These are phyloP conservation scores for Diaporthe sp. DNA, from an alignment of 2,329 filamentous ascomycete species.

Conservation along the genomic window DNA sequence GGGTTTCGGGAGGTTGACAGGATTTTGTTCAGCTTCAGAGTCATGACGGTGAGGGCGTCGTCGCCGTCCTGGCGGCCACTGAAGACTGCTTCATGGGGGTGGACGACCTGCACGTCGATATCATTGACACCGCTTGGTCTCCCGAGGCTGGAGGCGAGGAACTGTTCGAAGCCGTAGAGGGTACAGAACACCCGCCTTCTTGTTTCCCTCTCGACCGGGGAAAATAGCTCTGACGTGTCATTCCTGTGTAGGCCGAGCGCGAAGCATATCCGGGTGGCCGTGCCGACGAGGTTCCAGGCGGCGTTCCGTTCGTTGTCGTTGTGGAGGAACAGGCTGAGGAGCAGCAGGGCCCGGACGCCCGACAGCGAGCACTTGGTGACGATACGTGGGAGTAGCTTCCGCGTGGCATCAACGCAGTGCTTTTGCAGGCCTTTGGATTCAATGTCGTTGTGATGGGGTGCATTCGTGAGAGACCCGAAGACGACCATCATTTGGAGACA, in stretches of 20 bases:
- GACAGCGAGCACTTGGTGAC: constrained; percentile 49
- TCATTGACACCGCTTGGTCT: constrained; percentile 52
- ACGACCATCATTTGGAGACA: constrained; percentile 25
- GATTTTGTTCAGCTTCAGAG: constrained; percentile 48
- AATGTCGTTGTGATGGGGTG: constrained; percentile 35
- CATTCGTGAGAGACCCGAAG: constrained; percentile 44
- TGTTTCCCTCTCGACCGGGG: constrained; percentile 50
- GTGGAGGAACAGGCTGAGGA: constrained; percentile 51
- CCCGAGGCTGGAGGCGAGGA: constrained; percentile 52
- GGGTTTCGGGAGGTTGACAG: constrained; percentile 44
- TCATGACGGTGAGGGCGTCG: constrained; percentile 47
- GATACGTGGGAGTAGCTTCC: constrained; percentile 46
- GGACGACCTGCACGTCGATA: constrained; percentile 50
- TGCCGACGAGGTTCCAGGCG: constrained; percentile 51
- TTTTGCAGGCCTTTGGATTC: constrained; percentile 46
- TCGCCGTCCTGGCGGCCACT: constrained; percentile 41
- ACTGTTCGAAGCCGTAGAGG: constrained; percentile 52
- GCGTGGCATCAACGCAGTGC: constrained; percentile 43
- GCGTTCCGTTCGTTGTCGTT: constrained; percentile 55
- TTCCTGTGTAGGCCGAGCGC: constrained; percentile 49
- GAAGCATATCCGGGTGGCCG: constrained; percentile 49
- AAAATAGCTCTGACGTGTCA: constrained; percentile 48
- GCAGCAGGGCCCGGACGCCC: constrained; percentile 49
- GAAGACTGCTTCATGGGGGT: constrained; percentile 47
- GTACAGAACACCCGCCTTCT: constrained; percentile 53